Base-by-base conservation (phyloP, 495 filamentous ascomycete species). In the Xylaria curta region DNA sequence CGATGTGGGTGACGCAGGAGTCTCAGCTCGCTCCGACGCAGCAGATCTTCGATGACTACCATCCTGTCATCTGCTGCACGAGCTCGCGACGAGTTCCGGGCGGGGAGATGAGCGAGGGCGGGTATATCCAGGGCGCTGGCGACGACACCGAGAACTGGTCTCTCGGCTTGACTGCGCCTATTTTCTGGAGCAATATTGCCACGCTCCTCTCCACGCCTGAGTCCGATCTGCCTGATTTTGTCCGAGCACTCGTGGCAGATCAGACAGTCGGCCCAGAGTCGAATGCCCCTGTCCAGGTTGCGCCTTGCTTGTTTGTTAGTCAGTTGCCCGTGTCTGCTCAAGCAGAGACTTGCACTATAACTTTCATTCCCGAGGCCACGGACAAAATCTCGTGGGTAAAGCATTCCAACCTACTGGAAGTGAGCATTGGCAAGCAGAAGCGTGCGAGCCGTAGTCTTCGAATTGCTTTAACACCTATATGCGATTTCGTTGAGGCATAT, bases 141-240 rank as follows among this genome's bases (percentile, higher is more conserved):
- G 95, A 98, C 81, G 95, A 98, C 76, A 93, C 90, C 24, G 95
- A 98, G 81, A 91, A 89, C 49, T 99, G 96, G 96, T 90, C 93
- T 46, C 81, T 87, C 51, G 92, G 92, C 0, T 82, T 98, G 13
- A 95, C 92, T 10, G 87, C 95, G 12, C 80, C 79, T 2, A 72
- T 94, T 4, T 98, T 97, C 79, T 98, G 95, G 95, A 79, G 79
- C 42, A 85, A 95, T 69, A 81, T 80, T 36, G 82, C 85, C 2
- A 38, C 75, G 33, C 79, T 97, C 7, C 75, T 94, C 10, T 70
- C 72, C 0, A 87, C 91, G 0, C 65, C 86, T 0, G 93, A 97
- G 74, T 82, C 87, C 4, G 89, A 93, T 8, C 75, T 97, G 13
- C 89, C 89, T 3, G 84, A 78, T 26, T 59, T 94, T 8, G 94